Evolutionary conservation across 208 protist genomes (phyloP).

Genomic region (Acanthamoeba royreba): DNA sequence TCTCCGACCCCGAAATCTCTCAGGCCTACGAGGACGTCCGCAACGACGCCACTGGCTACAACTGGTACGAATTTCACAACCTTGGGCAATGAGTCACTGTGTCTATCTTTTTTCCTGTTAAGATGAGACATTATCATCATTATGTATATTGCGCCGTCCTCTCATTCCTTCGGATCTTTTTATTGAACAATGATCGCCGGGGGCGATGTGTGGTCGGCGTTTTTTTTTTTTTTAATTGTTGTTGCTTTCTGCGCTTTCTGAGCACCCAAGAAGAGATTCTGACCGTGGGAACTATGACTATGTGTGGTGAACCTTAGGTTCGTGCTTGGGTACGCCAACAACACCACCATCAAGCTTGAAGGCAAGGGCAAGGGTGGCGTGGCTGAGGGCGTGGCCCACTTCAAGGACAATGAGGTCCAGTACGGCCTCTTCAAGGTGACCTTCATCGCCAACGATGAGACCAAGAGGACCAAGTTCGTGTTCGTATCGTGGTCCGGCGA

Average conservation of each 20-base stretch:
- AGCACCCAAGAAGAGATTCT: neutral
- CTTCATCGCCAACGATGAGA: slow-evolving; percentile 28
- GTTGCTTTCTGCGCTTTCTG: neutral
- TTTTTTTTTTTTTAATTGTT: no score
- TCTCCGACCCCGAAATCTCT: neutral
- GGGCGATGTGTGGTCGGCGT: no score
- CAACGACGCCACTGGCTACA: neutral
- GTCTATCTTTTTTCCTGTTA: neutral
- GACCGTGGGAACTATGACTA: neutral
- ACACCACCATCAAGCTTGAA: slow-evolving; percentile 20
- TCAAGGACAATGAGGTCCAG: slow-evolving; percentile 14
- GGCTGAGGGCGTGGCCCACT: neutral
- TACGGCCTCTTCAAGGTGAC: slow-evolving; percentile 31
- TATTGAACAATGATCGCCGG: no score
- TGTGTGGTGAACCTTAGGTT: neutral
- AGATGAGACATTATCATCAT: no score
- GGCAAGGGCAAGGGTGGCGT: slow-evolving; percentile 31
- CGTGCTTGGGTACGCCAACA: slow-evolving; percentile 3
- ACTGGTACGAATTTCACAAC: neutral
- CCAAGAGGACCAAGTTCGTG: slow-evolving; percentile 44
- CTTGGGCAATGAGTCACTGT: neutral
- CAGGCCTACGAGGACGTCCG: slow-evolving; percentile 29
- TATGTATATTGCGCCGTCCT: no score
- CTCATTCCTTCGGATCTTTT: no score
- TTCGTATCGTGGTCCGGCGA: slow-evolving; percentile 12